Percentiles rank a stretch among this genome's conserved stretches.
Conservation (phyloP, 345 rosid species). For the Citrus mangshanensis region DNA sequence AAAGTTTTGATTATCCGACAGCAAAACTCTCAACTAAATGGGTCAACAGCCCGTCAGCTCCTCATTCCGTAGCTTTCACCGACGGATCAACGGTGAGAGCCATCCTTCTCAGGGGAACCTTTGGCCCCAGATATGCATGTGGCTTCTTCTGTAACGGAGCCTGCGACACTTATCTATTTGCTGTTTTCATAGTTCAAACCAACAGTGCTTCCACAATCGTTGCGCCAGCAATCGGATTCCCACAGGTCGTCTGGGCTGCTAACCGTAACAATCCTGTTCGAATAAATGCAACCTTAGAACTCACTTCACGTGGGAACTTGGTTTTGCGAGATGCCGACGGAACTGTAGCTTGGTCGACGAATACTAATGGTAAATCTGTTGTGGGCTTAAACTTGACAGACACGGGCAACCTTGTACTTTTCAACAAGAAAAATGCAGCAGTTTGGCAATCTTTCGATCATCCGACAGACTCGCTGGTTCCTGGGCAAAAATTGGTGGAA, state of each 20-base stretch:
- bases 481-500: conserved; percentile 7
- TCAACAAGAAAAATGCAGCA: conserved; percentile 4
- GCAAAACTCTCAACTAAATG: conserved; percentile 27
- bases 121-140: conserved; percentile 18
- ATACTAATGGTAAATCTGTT: conserved; percentile 16
- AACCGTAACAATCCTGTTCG: conserved; percentile 19
- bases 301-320: conserved; percentile 18
- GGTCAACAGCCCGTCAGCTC: conserved; percentile 6
- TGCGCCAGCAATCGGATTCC: conserved; percentile 8
- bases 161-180: conserved; percentile 12
- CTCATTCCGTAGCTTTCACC: background rate
- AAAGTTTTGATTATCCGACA: conserved; percentile 18
- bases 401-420: conserved; percentile 23
- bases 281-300: conserved; percentile 14
- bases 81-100: conserved; percentile 23
- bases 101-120: conserved; percentile 21
- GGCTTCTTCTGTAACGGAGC: conserved; percentile 25
- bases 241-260: conserved; percentile 19
- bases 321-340: conserved; percentile 18
- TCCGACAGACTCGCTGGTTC: conserved; percentile 19
- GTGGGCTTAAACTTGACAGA: conserved; percentile 17
- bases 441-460: conserved; percentile 26
- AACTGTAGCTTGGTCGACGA: conserved; percentile 15
- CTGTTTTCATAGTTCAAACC: conserved; percentile 18
- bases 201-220: conserved; percentile 3